phyloP scores from a whole-genome alignment of 106 monocot species.

The Alisma plantagoaquatica region DNA sequence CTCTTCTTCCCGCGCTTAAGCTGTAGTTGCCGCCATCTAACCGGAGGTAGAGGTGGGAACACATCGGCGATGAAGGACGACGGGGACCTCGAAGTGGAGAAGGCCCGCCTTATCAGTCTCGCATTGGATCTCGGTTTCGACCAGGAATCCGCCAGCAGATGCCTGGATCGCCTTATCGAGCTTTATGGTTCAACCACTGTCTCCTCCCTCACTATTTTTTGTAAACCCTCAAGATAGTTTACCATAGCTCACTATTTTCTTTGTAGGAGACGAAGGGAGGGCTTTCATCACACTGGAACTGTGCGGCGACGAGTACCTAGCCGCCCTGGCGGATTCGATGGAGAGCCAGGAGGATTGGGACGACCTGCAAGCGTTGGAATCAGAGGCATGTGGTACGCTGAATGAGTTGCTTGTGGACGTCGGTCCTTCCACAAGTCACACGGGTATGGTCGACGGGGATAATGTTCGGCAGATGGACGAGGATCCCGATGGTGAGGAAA shows the following conservation, averaged over 20 bases:
- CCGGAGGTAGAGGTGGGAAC: too few species aligned
- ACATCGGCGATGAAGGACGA: slow-evolving; percentile 3
- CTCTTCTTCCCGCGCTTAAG: too few species aligned
- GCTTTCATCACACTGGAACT: slow-evolving; percentile 83
- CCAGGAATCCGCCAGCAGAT: slow-evolving; percentile 40
- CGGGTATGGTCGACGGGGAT: too few species aligned
- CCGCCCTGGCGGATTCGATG: slow-evolving; percentile 62
- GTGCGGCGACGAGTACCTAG: slow-evolving; percentile 86
- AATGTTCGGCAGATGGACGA: slow-evolving; percentile 4
- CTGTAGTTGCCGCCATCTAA: too few species aligned
- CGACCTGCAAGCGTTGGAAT: slow-evolving; percentile 61
- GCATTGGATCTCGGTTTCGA: slow-evolving; percentile 79
- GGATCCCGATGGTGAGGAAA: neutral
- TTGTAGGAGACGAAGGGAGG: slow-evolving; percentile 67
- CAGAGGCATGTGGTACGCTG: slow-evolving; percentile 53
- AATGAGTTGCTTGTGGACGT: slow-evolving; percentile 28
- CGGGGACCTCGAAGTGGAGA: slow-evolving; percentile 48
- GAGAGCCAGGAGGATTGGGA: slow-evolving; percentile 87
- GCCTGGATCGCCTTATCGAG: slow-evolving; percentile 67
- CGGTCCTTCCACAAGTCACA: too few species aligned
- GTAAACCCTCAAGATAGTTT: slow-evolving; percentile 7
- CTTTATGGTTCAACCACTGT: slow-evolving; percentile 49
- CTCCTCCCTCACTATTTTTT: neutral
- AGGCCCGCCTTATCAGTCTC: slow-evolving; percentile 56
- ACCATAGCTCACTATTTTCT: too few species aligned